Percentiles rank a stretch among this genome's conserved stretches.
Evolutionary conservation across 1,284 basidiomycete species (phyloP).

Genomic region (Ustilago trichophora): DNA sequence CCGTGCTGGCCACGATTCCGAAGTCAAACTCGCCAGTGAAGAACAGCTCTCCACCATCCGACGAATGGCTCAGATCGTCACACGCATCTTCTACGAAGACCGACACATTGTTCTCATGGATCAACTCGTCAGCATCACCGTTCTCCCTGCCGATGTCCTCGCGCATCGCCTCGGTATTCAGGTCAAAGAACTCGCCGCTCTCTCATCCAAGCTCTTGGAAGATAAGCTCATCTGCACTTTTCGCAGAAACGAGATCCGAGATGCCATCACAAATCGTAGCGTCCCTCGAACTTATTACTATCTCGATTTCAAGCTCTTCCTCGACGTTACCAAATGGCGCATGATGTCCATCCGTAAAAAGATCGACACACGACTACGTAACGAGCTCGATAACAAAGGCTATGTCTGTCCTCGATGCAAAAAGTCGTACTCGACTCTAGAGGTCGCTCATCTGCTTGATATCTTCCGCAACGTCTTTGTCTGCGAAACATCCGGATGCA

Average conservation of each 20-base stretch:
- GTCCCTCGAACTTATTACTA: conserved; percentile 80
- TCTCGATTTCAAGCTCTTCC: conserved; percentile 92
- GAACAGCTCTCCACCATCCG: conserved; percentile 59
- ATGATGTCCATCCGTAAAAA: conserved; percentile 91
- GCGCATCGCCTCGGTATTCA: conserved; percentile 86
- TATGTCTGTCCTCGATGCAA: conserved; percentile 92
- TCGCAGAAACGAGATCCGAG: conserved; percentile 60
- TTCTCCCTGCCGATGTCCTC: conserved; percentile 90
- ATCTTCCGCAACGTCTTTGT: conserved; percentile 67
- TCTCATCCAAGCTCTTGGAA: conserved; percentile 84
- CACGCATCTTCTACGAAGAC: conserved; percentile 91
- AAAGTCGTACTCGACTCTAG: conserved; percentile 83
- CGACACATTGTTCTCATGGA: conserved; percentile 91
- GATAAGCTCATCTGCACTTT: conserved; percentile 75
- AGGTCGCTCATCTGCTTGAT: conserved; percentile 83
- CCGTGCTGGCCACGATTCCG: conserved; percentile 32
- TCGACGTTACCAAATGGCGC: conserved; percentile 97
- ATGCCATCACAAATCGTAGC: conserved; percentile 38
- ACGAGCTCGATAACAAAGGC: conserved; percentile 84
- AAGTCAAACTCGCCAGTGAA: conserved; percentile 49
- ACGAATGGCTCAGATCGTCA: conserved; percentile 85
- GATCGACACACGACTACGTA: conserved; percentile 73
- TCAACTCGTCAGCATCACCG: conserved; percentile 86
- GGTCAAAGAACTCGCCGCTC: conserved; percentile 91
- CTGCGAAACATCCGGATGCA: conserved; percentile 68